Percentiles rank a stretch among this genome's conserved stretches.
Conservation (phyloP, 208 protist genomes). For the Spongospora subterranea region DNA sequence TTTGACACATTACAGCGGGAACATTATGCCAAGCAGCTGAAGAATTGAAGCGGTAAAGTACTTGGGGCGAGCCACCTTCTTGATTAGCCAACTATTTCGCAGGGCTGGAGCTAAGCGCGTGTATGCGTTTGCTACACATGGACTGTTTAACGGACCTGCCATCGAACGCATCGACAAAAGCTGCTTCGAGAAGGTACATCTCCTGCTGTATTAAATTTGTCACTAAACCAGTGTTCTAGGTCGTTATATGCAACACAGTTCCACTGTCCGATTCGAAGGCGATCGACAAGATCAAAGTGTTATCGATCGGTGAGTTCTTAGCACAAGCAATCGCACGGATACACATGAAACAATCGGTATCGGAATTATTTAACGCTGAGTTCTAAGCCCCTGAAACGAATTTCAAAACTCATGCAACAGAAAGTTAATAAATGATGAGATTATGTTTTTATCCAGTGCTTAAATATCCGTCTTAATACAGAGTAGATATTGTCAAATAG, state of each 20-base stretch:
- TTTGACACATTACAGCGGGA: conserved; percentile 19
- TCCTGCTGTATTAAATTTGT: not conserved
- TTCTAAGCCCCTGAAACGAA: not conserved
- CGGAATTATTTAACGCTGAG: conserved; percentile 52
- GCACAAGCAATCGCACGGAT: conserved; percentile 61
- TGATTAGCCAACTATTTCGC: not conserved
- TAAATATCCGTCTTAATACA: not conserved
- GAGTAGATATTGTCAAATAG: not conserved
- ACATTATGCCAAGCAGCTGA: conserved; percentile 58
- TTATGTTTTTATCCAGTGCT: not conserved
- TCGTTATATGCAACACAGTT: conserved; percentile 65
- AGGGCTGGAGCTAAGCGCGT: conserved; percentile 59
- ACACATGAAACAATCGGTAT: conserved; percentile 62
- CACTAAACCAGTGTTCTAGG: not conserved
- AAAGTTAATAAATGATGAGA: not conserved
- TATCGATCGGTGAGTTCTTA: conserved; percentile 62
- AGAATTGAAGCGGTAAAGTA: conserved; percentile 35
- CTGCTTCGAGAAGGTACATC: conserved; percentile 64
- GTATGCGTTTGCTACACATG: conserved; percentile 67
- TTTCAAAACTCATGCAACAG: not conserved
- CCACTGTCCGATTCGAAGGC: conserved; percentile 22
- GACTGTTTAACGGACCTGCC: conserved; percentile 65
- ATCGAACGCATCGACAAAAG: conserved; percentile 58
- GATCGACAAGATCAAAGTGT: conserved; percentile 64
- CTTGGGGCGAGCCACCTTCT: not conserved